Evolutionary conservation across 768 basidiomycete species (phyloP), one percentile per base, ranked within the genome.

Genomic region (Pholiota conissans): DNA sequence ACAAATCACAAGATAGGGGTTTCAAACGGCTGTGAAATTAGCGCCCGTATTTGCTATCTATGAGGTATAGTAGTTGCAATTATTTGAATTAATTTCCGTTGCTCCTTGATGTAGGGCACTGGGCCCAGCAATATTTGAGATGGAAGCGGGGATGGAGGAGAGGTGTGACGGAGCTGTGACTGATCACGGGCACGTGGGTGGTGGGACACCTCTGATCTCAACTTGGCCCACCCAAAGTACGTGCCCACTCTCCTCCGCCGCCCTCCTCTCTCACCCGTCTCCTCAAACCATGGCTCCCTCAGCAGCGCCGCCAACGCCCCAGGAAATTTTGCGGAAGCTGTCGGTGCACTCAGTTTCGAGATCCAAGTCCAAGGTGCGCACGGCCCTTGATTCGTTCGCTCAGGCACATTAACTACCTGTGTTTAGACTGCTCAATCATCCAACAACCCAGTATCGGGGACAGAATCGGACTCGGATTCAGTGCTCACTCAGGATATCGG

Each of bases 391-490:
- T 57, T 46, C 57, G 30, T 35, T 32, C 55, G 30, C n/a, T n/a
- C 30, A 16, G 42, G 28, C 30, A 42, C 32, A 57, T 52, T 6
- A 50, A 49, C 58, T n/a, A 20, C n/a, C n/a, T 52, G 48, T 59
- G 26, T 30, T 48, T 49, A 61, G 61, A 56, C 59, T 55, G 28
- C 62, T 58, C 61, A 61, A 52, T 42, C 59, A 45, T 55, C 61
- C 61, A 66, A 70, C 18, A 69, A 69, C 18, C 66, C 62, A 39
- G 76, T 87, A 13, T 90, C 90, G 55, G 88, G 89, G 32, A 90
- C 86, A 56, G 91, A 93, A 71, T 91, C 89, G n/a, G 91, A 93
- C 71, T 92, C 90, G 37, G 91, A 93, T 73, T 89, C 90, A 5
- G 76, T 84, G 55, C 65, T 84, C 60, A 73, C 80, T 0, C 82